These are phyloP conservation scores for Aegilops sharonensis DNA, from an alignment of 176 grass and related monocot genomes.

Conservation along the genomic window DNA sequence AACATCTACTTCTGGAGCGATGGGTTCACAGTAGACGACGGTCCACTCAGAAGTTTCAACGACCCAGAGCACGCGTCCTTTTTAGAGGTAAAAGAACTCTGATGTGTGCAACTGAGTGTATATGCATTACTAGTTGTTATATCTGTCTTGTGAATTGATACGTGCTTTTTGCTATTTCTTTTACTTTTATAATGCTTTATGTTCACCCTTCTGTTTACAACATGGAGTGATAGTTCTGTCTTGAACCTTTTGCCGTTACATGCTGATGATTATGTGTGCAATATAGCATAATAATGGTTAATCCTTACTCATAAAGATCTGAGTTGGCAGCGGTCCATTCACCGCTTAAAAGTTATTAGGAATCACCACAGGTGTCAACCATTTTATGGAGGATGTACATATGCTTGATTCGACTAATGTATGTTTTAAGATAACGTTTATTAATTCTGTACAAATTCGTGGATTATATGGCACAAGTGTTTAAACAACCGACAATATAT, in stretches of 20 bases:
- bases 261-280: background rate
- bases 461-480: background rate
- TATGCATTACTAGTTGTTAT: constrained; percentile 12
- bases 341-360: background rate
- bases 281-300: background rate
- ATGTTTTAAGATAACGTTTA: background rate
- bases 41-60: constrained; percentile 81
- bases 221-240: background rate
- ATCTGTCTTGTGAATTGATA: background rate
- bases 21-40: constrained; percentile 89
- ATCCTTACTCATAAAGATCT: background rate
- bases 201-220: background rate
- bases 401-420: background rate
- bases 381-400: background rate
- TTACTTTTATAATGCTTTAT: background rate
- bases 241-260: background rate
- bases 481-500: background rate
- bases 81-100: constrained; percentile 66
- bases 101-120: constrained; percentile 14
- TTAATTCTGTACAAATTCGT: background rate
- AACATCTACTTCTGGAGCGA: constrained; percentile 82
- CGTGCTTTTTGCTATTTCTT: background rate
- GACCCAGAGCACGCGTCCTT: constrained; percentile 84
- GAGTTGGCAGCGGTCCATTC: background rate
- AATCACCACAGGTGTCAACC: background rate